Conservation (phyloP, 225 moss, liverwort and hornwort genomes). For the Pleurozium schreberi region DNA sequence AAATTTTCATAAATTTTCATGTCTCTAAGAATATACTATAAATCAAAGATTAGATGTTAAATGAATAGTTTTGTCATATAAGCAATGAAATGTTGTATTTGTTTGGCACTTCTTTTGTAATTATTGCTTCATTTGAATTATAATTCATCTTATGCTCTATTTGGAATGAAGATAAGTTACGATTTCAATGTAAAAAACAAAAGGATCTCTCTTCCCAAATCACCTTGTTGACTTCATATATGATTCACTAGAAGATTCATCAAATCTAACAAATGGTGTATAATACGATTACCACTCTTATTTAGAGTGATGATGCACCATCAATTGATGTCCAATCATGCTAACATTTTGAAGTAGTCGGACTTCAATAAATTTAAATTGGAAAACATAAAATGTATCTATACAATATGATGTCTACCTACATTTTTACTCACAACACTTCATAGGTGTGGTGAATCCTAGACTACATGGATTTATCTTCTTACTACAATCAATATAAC, state of each 20-base stretch:
- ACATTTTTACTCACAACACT: background rate
- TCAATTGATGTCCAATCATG: background rate
- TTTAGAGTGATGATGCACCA: background rate
- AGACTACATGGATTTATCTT: background rate
- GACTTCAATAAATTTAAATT: background rate
- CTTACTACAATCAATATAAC: too few species aligned
- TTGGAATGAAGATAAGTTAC: background rate
- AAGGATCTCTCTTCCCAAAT: background rate
- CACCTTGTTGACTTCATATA: background rate
- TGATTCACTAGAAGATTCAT: background rate
- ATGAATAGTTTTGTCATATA: background rate
- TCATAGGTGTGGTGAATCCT: background rate
- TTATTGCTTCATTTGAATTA: background rate
- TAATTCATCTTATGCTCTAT: background rate
- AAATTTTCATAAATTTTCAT: background rate
- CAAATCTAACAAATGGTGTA: background rate
- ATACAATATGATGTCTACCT: background rate
- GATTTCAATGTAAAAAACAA: background rate
- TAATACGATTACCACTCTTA: background rate
- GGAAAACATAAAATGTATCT: background rate
- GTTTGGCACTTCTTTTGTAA: background rate
- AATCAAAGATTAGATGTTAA: background rate
- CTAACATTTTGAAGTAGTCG: background rate
- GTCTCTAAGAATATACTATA: background rate
- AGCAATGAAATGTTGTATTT: background rate